Conservation (phyloP, 1,284 basidiomycete species). For the Sphaerobolus stellatus region DNA sequence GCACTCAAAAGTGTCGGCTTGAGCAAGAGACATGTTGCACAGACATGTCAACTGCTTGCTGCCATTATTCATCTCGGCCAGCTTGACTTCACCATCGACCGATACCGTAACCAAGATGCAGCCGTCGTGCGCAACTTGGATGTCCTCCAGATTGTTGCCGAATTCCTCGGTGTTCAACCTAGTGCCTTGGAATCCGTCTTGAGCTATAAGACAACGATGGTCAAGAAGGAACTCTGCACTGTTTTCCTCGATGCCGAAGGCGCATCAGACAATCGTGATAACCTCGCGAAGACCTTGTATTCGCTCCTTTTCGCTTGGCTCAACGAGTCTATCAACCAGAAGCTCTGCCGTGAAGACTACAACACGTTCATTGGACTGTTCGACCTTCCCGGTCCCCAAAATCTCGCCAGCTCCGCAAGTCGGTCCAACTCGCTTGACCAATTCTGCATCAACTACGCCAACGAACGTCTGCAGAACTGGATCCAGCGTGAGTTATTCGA, state of each 20-base stretch:
- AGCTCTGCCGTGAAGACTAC: constrained; percentile 89
- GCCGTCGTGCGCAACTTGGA: constrained; percentile 85
- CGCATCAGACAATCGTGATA: constrained; percentile 89
- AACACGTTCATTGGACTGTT: constrained; percentile 92
- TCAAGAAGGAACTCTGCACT: constrained; percentile 94
- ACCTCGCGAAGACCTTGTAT: constrained; percentile 91
- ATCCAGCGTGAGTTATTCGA: constrained; percentile 82
- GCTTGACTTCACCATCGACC: constrained; percentile 88
- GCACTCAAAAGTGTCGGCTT: constrained; percentile 92
- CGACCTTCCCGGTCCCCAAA: constrained; percentile 93
- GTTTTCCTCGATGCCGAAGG: constrained; percentile 94
- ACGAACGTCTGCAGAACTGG: constrained; percentile 87
- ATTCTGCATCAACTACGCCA: constrained; percentile 95
- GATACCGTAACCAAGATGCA: constrained; percentile 80
- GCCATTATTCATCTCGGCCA: constrained; percentile 96
- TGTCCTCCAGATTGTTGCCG: constrained; percentile 77
- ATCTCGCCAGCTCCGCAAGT: constrained; percentile 63
- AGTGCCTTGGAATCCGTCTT: constrained; percentile 79
- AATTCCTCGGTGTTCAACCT: constrained; percentile 85
- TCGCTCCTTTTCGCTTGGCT: constrained; percentile 96
- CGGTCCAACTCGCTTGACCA: constrained; percentile 91
- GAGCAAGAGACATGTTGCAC: constrained; percentile 90
- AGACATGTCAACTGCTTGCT: constrained; percentile 91
- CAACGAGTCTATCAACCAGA: constrained; percentile 94
- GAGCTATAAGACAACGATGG: constrained; percentile 89